Percentiles rank a stretch among this genome's conserved stretches.
Evolutionary conservation across 2,329 filamentous ascomycete species (phyloP).

Genomic region (Ophiocordyceps camponoti-floridani): DNA sequence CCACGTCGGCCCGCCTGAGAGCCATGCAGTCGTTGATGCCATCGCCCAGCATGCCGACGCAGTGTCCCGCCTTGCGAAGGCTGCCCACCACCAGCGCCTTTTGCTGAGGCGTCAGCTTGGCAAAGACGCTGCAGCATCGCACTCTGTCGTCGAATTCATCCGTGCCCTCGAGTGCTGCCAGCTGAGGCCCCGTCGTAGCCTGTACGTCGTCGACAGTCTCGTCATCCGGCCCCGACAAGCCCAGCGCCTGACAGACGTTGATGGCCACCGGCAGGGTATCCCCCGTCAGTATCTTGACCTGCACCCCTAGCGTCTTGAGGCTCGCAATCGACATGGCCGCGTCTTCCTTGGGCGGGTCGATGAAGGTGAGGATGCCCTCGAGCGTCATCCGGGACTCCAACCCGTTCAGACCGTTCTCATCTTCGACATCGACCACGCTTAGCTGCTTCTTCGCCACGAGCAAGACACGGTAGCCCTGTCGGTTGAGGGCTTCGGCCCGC

Average conservation of each 20-base stretch:
- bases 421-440: conserved; percentile 1
- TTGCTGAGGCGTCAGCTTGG: conserved; percentile 10
- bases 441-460: conserved; percentile 8
- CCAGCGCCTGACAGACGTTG: conserved; percentile 10
- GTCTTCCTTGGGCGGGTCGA: conserved; percentile 12
- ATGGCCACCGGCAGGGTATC: conserved; percentile 11
- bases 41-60: conserved; percentile 12
- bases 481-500: conserved; percentile 5
- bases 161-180: conserved; percentile 5
- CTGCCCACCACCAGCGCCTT: conserved; percentile 9
- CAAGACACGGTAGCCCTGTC: conserved; percentile 7
- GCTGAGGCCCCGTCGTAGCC: conserved; percentile 9
- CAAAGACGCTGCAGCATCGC: conserved; percentile 9
- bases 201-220: conserved; percentile 5
- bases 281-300: conserved; percentile 11
- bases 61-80: conserved; percentile 8
- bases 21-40: conserved; percentile 14
- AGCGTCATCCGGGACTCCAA: conserved; percentile 9
- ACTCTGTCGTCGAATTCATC: conserved; percentile 7
- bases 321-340: conserved; percentile 8
- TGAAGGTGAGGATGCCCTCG: conserved; percentile 10
- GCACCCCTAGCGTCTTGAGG: conserved; percentile 8
- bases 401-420: conserved; percentile 7
- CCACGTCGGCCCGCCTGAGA: conserved; percentile 9
- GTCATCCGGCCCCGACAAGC: conserved; percentile 5